Evolutionary conservation across 306 rosid species (phyloP), one percentile per base, ranked within the genome.

Genomic region (Phaseolus lunatus): DNA sequence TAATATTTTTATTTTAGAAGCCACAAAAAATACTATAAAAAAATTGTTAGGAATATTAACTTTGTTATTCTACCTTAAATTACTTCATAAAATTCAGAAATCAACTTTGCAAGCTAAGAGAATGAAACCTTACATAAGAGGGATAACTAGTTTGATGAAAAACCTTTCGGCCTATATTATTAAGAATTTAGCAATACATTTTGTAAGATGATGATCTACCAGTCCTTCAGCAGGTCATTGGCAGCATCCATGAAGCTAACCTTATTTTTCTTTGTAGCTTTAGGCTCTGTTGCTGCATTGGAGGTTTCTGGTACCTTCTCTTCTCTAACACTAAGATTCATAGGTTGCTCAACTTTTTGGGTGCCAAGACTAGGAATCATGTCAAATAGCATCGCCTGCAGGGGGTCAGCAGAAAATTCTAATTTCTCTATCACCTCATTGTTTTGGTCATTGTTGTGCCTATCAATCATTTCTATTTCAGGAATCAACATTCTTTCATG

Each of bases 211-310:
- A 47, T 73, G 8, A 67, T 61, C 84, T 85, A 92, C 90, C 94
- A 89, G 80, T 94, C 97, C 81, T 92, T 86, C 4, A 95, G 96
- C 67, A 95, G 83, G 68, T 89, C 70, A 35, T 65, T 47, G 37
- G 96, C 97, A 71, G 90, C 71, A 72, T 91, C 97, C 93, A 87
- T 92, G 80, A 90, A 90, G 89, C 97, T 95, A 44, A 92, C 96
- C 80, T 88, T 95, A 88, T 84, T 92, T 85, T 89, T 90, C 91
- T 85, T 89, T 12, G 70, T 2, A 82, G 88, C 85, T 7, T 66
- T 0, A 81, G 96, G 88, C 76, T 68, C 86, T 68, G 76, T 77
- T 73, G 67, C 85, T 59, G 79, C 75, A 19, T 78, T 84, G 62
- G 72, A 50, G 16, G 59, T 70, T 37, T 47, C 77, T 7, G 87